Conservation (phyloP, 768 basidiomycete species). For the Termitomyces sp. region DNA sequence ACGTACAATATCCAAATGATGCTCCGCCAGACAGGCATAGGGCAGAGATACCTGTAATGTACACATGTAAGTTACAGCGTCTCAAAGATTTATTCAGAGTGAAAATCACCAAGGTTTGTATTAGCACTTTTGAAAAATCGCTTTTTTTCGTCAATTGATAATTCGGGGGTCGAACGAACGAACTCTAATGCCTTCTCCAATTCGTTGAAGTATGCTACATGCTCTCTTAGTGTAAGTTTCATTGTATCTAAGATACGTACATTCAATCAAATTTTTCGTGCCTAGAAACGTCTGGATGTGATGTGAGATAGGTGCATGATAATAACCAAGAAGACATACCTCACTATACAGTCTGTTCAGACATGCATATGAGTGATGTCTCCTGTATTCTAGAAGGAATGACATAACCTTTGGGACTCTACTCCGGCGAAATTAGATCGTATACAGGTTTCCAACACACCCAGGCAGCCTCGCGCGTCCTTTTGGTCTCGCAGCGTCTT, state of each 20-base stretch:
- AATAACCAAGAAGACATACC: constrained; percentile 42
- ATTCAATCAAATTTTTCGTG: constrained; percentile 86
- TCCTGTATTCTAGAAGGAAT: neutral
- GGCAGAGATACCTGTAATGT: constrained; percentile 61
- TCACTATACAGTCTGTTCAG: constrained; percentile 76
- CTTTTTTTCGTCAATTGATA: constrained; percentile 84
- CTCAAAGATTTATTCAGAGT: neutral
- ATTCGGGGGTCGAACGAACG: constrained; percentile 64
- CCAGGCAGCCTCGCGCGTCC: constrained; percentile 82
- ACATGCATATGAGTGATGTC: neutral
- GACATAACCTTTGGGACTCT: constrained; percentile 67
- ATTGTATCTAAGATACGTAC: constrained; percentile 26
- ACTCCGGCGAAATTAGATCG: constrained; percentile 91
- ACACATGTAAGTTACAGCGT: neutral
- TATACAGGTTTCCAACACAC: constrained; percentile 87
- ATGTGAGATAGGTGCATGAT: constrained; percentile 9
- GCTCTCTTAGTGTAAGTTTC: constrained; percentile 3
- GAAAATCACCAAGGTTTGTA: constrained; percentile 66
- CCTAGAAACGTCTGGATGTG: constrained; percentile 75
- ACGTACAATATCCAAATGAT: constrained; percentile 86
- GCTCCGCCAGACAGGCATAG: constrained; percentile 96
- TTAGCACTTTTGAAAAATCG: constrained; percentile 88
- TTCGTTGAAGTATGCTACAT: constrained; percentile 77
- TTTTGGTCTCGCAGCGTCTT: constrained; percentile 63
- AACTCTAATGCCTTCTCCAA: constrained; percentile 71